Conservation (phyloP, 345 rosid genomes). For the Sonneratia alba region DNA sequence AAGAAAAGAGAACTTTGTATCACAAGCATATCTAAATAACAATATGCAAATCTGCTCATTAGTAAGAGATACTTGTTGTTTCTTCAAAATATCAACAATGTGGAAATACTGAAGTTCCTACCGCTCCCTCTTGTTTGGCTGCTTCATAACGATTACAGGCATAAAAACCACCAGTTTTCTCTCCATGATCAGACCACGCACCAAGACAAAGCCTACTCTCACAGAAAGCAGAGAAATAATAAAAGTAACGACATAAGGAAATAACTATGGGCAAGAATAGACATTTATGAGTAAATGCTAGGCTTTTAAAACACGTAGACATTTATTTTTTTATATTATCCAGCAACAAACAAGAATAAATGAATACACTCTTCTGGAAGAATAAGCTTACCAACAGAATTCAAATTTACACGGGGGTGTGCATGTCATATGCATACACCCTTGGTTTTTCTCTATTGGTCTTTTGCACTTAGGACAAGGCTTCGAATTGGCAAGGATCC, state of each 20-base stretch:
- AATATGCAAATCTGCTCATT: not conserved
- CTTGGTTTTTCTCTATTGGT: slow-evolving; percentile 98
- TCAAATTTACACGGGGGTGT: slow-evolving; percentile 99
- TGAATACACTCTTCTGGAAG: not conserved
- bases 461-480: slow-evolving; percentile 99
- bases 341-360: not conserved
- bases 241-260: not conserved
- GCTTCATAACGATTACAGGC: slow-evolving; percentile 81
- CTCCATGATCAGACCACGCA: slow-evolving; percentile 88
- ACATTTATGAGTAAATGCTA: not conserved
- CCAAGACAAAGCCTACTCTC: slow-evolving; percentile 74
- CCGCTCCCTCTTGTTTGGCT: slow-evolving; percentile 93
- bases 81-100: not conserved
- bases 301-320: not conserved
- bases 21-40: not conserved
- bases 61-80: not conserved
- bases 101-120: slow-evolving; percentile 20
- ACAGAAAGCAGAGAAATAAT: slow-evolving; percentile 5
- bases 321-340: not conserved
- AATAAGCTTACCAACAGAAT: slow-evolving; percentile 76
- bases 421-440: slow-evolving; percentile 99
- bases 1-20: not conserved
- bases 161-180: slow-evolving; percentile 91
- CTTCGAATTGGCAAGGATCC: slow-evolving; percentile 99
- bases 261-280: not conserved